Evolutionary conservation across 2,329 filamentous ascomycete genomes (phyloP).

Genomic region (Dryadomyces sulphureus): DNA sequence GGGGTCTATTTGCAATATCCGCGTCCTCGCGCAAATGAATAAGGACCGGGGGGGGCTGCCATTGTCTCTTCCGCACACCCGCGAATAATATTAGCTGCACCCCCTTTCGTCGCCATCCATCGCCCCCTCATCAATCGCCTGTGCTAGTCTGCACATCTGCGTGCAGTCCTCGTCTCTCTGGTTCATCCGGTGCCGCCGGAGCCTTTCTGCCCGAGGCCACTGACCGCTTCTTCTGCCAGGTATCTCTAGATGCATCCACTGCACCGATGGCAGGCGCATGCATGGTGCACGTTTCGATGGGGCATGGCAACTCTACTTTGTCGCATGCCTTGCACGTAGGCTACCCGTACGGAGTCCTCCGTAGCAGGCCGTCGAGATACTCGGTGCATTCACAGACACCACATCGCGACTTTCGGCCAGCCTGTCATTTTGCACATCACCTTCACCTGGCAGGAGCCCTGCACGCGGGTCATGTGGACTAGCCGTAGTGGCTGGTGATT

Average conservation of each 20-base stretch:
- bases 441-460: background rate
- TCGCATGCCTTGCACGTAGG: too few species aligned
- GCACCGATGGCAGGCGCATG: background rate
- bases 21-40: too few species aligned
- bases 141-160: too few species aligned
- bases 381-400: background rate
- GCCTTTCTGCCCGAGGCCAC: background rate
- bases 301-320: too few species aligned
- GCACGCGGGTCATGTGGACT: background rate
- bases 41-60: too few species aligned
- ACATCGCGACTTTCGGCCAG: background rate
- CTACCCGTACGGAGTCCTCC: too few species aligned
- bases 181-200: background rate
- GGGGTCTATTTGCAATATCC: too few species aligned
- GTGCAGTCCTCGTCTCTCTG: background rate
- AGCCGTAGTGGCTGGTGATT: background rate
- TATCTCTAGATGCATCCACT: background rate
- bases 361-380: too few species aligned
- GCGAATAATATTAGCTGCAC: too few species aligned
- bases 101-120: too few species aligned
- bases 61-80: too few species aligned
- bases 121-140: too few species aligned
- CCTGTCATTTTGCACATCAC: background rate
- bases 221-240: background rate
- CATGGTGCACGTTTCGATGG: background rate